A percentile compares a stretch with the other conserved stretches of the same genome.
Evolutionary conservation across 306 rosid genomes (phyloP).

Genomic region (Rosa multiflora): DNA sequence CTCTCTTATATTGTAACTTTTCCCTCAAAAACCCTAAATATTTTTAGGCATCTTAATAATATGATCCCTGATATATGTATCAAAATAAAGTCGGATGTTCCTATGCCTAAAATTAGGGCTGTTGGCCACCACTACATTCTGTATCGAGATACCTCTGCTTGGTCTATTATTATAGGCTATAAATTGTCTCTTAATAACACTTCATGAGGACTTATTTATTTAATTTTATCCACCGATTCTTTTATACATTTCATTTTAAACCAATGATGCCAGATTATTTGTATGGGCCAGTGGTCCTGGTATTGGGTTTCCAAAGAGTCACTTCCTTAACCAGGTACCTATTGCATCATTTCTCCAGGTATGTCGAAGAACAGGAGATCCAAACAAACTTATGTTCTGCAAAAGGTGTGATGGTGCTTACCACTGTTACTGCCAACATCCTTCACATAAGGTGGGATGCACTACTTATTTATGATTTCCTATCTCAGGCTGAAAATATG

Average conservation of each 20-base stretch:
- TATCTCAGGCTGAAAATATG: slow-evolving; percentile 12
- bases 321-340: background rate
- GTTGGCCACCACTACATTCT: background rate
- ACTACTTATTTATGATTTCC: slow-evolving; percentile 21
- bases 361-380: slow-evolving; percentile 94
- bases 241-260: background rate
- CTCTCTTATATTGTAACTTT: background rate
- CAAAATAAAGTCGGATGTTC: background rate
- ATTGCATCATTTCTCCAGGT: slow-evolving; percentile 47
- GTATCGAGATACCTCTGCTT: background rate
- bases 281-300: background rate
- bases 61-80: background rate
- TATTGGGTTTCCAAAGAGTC: background rate
- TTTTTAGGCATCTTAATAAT: background rate
- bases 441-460: slow-evolving; percentile 87
- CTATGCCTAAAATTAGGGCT: background rate
- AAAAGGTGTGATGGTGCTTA: slow-evolving; percentile 98
- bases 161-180: background rate
- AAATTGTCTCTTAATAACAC: background rate
- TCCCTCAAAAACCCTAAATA: background rate
- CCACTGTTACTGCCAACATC: slow-evolving; percentile 96
- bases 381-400: slow-evolving; percentile 96
- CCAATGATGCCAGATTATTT: background rate
- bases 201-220: background rate
- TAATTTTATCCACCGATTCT: background rate